Evolutionary conservation across 192 early-diverging fungal species (phyloP).

Genomic region (Radiomyces spectabilis): DNA sequence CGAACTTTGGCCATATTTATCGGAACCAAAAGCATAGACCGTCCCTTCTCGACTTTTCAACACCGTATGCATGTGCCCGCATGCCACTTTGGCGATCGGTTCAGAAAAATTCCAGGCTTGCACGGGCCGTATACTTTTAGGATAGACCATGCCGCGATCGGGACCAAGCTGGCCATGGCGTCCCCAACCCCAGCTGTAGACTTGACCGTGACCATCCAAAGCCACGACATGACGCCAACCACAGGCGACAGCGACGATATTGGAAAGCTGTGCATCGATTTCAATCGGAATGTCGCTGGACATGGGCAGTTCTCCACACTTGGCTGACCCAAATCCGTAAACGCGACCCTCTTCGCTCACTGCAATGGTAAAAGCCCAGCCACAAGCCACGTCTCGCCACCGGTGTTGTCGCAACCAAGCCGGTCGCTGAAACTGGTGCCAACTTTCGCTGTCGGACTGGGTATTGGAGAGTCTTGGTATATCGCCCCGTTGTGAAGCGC

Average conservation of each 20-base stretch:
- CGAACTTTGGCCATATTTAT: slow-evolving; percentile 52
- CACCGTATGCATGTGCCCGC: slow-evolving; percentile 57
- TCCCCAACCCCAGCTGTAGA: slow-evolving; percentile 49
- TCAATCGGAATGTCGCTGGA: too few relatives aligned
- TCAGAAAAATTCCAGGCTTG: background rate
- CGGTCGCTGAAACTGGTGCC: too few relatives aligned
- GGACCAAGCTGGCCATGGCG: slow-evolving; percentile 50
- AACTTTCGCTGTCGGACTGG: too few relatives aligned
- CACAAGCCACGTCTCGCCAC: slow-evolving; percentile 48
- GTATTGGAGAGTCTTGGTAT: too few relatives aligned
- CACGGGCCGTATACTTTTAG: too few relatives aligned
- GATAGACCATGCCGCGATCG: too few relatives aligned
- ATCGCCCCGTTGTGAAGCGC: slow-evolving; percentile 9
- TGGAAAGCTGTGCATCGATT: slow-evolving; percentile 5
- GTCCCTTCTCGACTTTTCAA: slow-evolving; percentile 35
- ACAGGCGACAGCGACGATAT: slow-evolving; percentile 45
- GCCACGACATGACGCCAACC: slow-evolving; percentile 61
- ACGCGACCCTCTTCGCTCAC: slow-evolving; percentile 15
- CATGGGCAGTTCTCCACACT: slow-evolving; percentile 47
- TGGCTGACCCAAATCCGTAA: slow-evolving; percentile 47
- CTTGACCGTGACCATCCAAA: slow-evolving; percentile 28
- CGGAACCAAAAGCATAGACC: slow-evolving; percentile 48
- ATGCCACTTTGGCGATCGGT: slow-evolving; percentile 44
- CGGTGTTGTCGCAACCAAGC: too few relatives aligned
- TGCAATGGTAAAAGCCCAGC: slow-evolving; percentile 53